A percentile compares a stretch with the other conserved stretches of the same genome.
Evolutionary conservation across 2,329 filamentous ascomycete genomes (phyloP).

Genomic region (Capronia epimyces): DNA sequence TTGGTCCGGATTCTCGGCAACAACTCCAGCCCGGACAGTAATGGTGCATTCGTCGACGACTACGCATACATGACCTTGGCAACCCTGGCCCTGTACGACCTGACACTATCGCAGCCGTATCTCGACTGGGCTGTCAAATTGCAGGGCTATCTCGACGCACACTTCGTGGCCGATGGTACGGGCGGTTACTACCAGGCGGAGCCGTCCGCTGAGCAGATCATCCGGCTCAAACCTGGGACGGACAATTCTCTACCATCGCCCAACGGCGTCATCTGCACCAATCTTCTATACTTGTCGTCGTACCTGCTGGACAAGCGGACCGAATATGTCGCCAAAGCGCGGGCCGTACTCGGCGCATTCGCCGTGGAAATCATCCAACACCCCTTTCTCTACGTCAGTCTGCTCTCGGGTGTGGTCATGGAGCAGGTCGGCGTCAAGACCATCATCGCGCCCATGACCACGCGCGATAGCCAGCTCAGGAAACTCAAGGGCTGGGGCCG

Average conservation of each 20-base stretch:
- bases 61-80: conserved; percentile 85
- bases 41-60: conserved; percentile 87
- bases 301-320: conserved; percentile 64
- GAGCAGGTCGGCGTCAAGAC: conserved; percentile 64
- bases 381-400: conserved; percentile 80
- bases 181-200: conserved; percentile 25
- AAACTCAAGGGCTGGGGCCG: conserved; percentile 26
- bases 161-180: conserved; percentile 65
- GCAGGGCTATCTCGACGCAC: conserved; percentile 65
- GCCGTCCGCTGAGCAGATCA: conserved; percentile 30
- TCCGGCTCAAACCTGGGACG: conserved; percentile 91
- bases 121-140: conserved; percentile 75
- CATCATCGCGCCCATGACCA: conserved; percentile 42
- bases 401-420: conserved; percentile 70
- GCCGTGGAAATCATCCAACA: conserved; percentile 89
- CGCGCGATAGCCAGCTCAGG: conserved; percentile 19
- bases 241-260: conserved; percentile 85
- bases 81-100: conserved; percentile 75
- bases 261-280: conserved; percentile 80
- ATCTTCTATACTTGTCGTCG: conserved; percentile 73
- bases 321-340: conserved; percentile 47
- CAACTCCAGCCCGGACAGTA: conserved; percentile 28
- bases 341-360: conserved; percentile 74
- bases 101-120: conserved; percentile 69
- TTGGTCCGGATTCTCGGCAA: conserved; percentile 53